phyloP scores from a whole-genome alignment of 2,329 filamentous ascomycete species.

The Scedosporium apiospermum region DNA sequence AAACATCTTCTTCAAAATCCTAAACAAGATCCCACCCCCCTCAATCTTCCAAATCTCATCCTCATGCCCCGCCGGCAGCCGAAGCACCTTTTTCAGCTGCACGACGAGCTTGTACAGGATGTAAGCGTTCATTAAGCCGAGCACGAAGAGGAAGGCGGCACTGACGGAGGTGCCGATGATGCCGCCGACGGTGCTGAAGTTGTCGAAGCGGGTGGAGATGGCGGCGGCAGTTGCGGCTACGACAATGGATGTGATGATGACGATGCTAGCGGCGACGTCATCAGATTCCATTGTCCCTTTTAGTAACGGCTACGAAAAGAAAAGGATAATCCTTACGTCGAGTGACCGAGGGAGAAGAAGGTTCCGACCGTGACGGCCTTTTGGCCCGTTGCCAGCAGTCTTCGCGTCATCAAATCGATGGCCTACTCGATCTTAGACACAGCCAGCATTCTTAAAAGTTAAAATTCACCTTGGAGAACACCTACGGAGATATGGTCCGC shows the following conservation, averaged over 20 bases:
- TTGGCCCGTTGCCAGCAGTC: constrained; percentile 80
- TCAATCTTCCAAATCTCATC: constrained; percentile 43
- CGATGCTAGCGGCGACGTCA: constrained; percentile 59
- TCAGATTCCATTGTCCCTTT: neutral
- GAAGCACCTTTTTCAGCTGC: constrained; percentile 43
- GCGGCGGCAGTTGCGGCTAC: constrained; percentile 86
- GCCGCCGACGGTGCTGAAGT: constrained; percentile 70
- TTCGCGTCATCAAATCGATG: constrained; percentile 89
- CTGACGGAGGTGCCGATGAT: constrained; percentile 86
- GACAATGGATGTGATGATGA: constrained; percentile 80
- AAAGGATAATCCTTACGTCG: neutral
- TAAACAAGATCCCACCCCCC: constrained; percentile 65
- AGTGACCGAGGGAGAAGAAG: constrained; percentile 83
- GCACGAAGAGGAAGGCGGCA: constrained; percentile 69
- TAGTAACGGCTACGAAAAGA: no score
- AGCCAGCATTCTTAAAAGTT: no score
- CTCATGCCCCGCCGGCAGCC: constrained; percentile 12
- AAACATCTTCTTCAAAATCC: constrained; percentile 66
- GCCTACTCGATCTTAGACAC: constrained; percentile 20
- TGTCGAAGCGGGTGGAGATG: constrained; percentile 69
- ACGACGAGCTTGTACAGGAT: constrained; percentile 66
- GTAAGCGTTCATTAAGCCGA: constrained; percentile 77
- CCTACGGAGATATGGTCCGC: constrained; percentile 67
- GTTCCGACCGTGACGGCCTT: constrained; percentile 63
- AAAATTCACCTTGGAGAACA: neutral